Percentiles rank a stretch among this genome's conserved stretches.
Evolutionary conservation across 2,329 filamentous ascomycete species (phyloP).

Genomic region (Parastagonospora avenae): DNA sequence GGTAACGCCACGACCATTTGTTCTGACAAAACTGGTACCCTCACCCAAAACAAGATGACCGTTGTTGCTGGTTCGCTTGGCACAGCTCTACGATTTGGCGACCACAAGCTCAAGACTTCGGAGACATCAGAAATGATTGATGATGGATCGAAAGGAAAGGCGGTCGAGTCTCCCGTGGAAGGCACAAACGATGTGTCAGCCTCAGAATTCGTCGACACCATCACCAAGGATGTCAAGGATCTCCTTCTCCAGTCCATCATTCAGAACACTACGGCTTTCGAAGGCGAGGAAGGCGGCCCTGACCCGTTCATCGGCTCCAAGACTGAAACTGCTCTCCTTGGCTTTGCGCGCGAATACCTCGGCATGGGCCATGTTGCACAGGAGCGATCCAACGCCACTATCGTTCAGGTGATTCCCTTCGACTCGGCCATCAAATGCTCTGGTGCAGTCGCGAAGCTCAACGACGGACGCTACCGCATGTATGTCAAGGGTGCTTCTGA

Average conservation of each 20-base stretch:
- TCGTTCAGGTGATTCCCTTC: slow-evolving; percentile 64
- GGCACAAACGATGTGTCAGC: slow-evolving; percentile 56
- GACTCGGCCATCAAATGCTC: slow-evolving; percentile 73
- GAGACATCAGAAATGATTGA: slow-evolving; percentile 21
- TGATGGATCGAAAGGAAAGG: slow-evolving; percentile 40
- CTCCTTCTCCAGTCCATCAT: slow-evolving; percentile 63
- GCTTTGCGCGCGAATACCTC: slow-evolving; percentile 69
- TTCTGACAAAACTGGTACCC: slow-evolving; percentile 62
- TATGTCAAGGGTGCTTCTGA: slow-evolving; percentile 59
- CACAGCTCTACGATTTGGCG: slow-evolving; percentile 61
- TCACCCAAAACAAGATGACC: slow-evolving; percentile 56
- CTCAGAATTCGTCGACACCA: slow-evolving; percentile 59
- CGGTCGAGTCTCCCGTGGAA: slow-evolving; percentile 43
- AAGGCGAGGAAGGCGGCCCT: slow-evolving; percentile 48
- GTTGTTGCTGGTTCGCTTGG: slow-evolving; percentile 75
- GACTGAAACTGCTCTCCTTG: slow-evolving; percentile 76
- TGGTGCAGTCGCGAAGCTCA: slow-evolving; percentile 65
- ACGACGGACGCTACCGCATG: slow-evolving; percentile 62
- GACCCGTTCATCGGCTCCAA: slow-evolving; percentile 73
- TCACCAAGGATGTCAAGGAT: slow-evolving; percentile 59
- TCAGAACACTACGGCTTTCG: slow-evolving; percentile 50
- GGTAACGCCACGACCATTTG: slow-evolving; percentile 76
- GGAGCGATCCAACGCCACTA: slow-evolving; percentile 65
- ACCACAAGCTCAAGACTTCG: slow-evolving; percentile 43
- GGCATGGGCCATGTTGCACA: slow-evolving; percentile 66